Base-by-base conservation (phyloP, 805 yeast species). In the Yarrowia bubula region DNA sequence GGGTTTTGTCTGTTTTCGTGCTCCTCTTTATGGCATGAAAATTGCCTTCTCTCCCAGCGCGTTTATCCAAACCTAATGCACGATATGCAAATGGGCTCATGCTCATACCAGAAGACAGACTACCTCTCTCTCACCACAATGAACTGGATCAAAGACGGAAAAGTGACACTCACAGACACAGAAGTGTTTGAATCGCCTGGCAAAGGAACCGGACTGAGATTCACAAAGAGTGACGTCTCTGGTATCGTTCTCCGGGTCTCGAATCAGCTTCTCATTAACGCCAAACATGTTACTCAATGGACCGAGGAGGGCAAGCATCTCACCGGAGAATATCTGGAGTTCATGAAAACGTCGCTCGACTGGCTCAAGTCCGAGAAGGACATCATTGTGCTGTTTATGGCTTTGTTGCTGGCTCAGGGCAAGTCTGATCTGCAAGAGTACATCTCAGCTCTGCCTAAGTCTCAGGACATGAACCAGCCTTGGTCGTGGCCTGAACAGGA, bases 401-500 rank as follows among this genome's bases (percentile, higher is more conserved):
- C 68, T 2, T 57, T 57, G 11, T 48, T 65, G 10, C 57, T 67
- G 8, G 39, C 64, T 44, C 69, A 71, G n/a, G 64, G 65, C 9
- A 67, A 69, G 4, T 71, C 71, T 42, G 51, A 35, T 4, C 48
- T 37, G 43, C 66, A 62, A 17, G 70, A 65, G 33, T 61, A 48
- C 28, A 50, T 74, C 15, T 66, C 65, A 38, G 33, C 66, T n/a
- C 67, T 75, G 32, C 77, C 77, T 1, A 68, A 69, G 5, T 46
- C 67, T 13, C 31, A 55, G n/a, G 71, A 70, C 15, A 69, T 75
- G 44, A 68, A 70, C 61, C 69, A 73, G 57, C 77, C 77, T 10
- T 73, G 69, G 66, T 64, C 68, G 1, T 73, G 74, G 73, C 61
- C 68, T 28, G 69, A 67, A 15, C 70, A 68, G 31, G 73, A 70